Evolutionary conservation across 2,329 filamentous ascomycete species (phyloP).

Genomic region (Penicillium sp.): DNA sequence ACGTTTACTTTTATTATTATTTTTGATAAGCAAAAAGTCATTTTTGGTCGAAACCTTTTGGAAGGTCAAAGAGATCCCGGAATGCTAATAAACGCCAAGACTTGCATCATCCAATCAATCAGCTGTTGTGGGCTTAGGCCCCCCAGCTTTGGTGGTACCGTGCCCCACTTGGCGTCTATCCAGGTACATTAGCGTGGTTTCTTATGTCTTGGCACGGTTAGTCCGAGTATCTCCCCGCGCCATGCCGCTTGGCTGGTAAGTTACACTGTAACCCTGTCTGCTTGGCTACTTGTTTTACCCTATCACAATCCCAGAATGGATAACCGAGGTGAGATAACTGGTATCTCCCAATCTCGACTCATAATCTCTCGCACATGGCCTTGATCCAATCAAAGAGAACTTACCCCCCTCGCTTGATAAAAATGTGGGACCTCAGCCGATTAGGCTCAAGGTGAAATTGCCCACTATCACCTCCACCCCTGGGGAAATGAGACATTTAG

Average conservation of each 20-base stretch:
- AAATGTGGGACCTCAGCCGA: background rate
- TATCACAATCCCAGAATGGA: background rate
- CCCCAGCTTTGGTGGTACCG: background rate
- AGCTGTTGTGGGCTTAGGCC: background rate
- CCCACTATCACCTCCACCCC: background rate
- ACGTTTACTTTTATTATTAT: too few relatives aligned
- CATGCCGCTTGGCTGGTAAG: slow-evolving; percentile 24
- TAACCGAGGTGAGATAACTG: slow-evolving; percentile 11
- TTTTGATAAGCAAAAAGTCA: background rate
- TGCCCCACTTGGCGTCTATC: background rate
- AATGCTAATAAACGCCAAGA: background rate
- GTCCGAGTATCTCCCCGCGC: slow-evolving; percentile 2
- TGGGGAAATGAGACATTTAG: slow-evolving; percentile 1
- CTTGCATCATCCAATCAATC: slow-evolving; percentile 3
- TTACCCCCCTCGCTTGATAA: too few relatives aligned
- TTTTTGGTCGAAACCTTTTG: too few relatives aligned
- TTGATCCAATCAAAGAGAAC: background rate
- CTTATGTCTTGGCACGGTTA: slow-evolving; percentile 6
- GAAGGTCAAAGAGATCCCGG: background rate
- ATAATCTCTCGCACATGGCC: slow-evolving; percentile 4
- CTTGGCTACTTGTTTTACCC: slow-evolving; percentile 13
- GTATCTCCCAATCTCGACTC: background rate
- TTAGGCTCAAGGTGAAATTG: slow-evolving; percentile 2
- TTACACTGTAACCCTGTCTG: slow-evolving; percentile 24
- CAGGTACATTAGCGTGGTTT: background rate